Evolutionary conservation across 2,329 filamentous ascomycete species (phyloP), one percentile per base, ranked within the genome.

Genomic region (Ceratocystis huliohia): DNA sequence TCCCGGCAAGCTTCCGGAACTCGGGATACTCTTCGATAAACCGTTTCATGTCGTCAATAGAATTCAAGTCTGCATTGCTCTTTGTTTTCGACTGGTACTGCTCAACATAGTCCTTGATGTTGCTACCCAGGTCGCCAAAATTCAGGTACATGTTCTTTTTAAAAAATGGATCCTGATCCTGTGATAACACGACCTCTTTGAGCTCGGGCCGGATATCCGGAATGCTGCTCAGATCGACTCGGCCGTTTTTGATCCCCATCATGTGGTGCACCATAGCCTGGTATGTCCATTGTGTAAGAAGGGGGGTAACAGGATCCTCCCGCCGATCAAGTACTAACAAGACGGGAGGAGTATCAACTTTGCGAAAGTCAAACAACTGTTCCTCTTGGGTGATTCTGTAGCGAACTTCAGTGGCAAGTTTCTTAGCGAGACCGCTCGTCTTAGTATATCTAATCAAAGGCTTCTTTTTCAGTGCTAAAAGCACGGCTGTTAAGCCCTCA

Each of bases 211-310:
- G 82, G 66, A 95, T 84, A 65, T 96, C 91, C 13, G 89, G 89
- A 0, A 96, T 86, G 66, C 89, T 84, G 69, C 87, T 88, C 44
- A 99, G 80, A 73, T 96, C 88, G 0, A 99, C 94, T 63, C 93
- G 84, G n/a, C 94, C 94, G 74, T 97, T 97, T 67, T 89, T 84
- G 70, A 99, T 96, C 4, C 94, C 94, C 13, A 99, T 80, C 1
- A 97, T 78, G 73, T 99, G 94, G 74, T 99, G 94, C 0, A 99
- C 94, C 92, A 99, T 99, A n/a, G 94, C 94, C 76, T 99, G 94
- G 73, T 99, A 99, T 30, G 94, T 99, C 94, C 94, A 99, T 74
- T 99, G 94, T 2, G 91, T 96, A 62, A 99, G 81, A 10, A 99
- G 79, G 0, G 94, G 94, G 2, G 94, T 99, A 63, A 97, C 88